Conservation (phyloP, 1,284 basidiomycete genomes). For the Blastosporella zonata region DNA sequence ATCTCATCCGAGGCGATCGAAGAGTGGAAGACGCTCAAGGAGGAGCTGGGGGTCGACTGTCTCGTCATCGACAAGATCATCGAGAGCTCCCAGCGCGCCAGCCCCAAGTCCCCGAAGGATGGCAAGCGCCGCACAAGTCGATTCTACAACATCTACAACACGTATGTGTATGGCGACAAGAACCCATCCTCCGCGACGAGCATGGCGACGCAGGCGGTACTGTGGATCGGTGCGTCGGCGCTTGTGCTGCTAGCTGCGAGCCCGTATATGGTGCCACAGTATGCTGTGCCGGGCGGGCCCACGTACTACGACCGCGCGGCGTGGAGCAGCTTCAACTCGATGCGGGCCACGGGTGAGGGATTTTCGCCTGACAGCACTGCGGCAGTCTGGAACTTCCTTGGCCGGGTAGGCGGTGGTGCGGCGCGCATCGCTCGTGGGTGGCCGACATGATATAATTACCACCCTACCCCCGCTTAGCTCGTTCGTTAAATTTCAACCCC, state of each 20-base stretch:
- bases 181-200: constrained; percentile 15
- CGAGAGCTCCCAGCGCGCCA: constrained; percentile 39
- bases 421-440: constrained; percentile 69
- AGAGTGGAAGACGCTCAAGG: constrained; percentile 75
- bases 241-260: constrained; percentile 53
- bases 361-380: constrained; percentile 40
- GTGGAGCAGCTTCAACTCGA: constrained; percentile 73
- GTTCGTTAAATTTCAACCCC: not conserved
- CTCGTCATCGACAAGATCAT: constrained; percentile 73
- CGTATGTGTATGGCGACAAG: constrained; percentile 60
- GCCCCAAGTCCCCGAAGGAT: constrained; percentile 29
- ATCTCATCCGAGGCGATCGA: constrained; percentile 60
- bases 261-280: constrained; percentile 57
- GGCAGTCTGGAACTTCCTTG: constrained; percentile 56
- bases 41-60: constrained; percentile 73
- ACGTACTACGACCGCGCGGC: constrained; percentile 74
- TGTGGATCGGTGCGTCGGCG: constrained; percentile 56
- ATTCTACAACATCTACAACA: constrained; percentile 84
- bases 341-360: constrained; percentile 66
- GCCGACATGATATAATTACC: constrained; percentile 47
- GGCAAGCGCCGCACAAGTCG: constrained; percentile 39
- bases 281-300: constrained; percentile 60
- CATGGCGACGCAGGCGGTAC: constrained; percentile 40
- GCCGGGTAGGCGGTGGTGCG: constrained; percentile 63
- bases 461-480: not conserved